Percentiles rank a stretch among this genome's conserved stretches.
Conservation (phyloP, 345 rosid genomes). For the Eucalyptus caleyi region DNA sequence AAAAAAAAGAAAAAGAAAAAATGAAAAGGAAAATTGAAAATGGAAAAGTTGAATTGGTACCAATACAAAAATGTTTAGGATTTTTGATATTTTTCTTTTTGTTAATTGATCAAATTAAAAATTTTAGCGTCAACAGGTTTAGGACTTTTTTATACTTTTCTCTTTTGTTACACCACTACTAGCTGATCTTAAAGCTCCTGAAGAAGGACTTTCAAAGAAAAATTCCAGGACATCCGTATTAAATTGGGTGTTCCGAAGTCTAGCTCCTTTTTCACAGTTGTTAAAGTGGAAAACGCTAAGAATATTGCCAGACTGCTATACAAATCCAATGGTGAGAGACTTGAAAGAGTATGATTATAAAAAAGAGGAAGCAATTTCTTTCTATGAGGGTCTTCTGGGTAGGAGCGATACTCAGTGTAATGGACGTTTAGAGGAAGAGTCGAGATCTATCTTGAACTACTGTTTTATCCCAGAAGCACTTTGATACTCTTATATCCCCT, state of each 20-base stretch:
- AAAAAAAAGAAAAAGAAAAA: too few relatives aligned
- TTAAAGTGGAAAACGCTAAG: neutral
- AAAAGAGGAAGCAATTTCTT: neutral
- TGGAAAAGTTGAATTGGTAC: fast-evolving
- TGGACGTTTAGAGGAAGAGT: neutral
- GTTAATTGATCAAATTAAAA: too few relatives aligned
- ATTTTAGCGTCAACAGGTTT: too few relatives aligned
- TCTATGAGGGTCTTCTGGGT: neutral
- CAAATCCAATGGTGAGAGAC: neutral
- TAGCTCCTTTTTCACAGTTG: neutral
- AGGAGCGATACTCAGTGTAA: neutral
- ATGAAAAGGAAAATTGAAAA: too few relatives aligned
- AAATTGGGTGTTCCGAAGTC: neutral
- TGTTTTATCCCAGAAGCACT: neutral
- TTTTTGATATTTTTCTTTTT: too few relatives aligned
- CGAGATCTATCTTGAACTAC: neutral
- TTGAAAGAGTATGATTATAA: neutral
- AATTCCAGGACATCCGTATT: neutral
- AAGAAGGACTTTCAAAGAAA: neutral
- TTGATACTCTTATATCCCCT: neutral
- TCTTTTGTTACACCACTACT: neutral
- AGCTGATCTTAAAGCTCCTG: neutral
- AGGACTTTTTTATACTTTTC: fast-evolving
- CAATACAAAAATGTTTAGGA: too few relatives aligned
- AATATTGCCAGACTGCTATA: too few relatives aligned